Evolutionary conservation across 2,329 filamentous ascomycete genomes (phyloP), one percentile per base, ranked within the genome.

Genomic region (Venturia carpophila): DNA sequence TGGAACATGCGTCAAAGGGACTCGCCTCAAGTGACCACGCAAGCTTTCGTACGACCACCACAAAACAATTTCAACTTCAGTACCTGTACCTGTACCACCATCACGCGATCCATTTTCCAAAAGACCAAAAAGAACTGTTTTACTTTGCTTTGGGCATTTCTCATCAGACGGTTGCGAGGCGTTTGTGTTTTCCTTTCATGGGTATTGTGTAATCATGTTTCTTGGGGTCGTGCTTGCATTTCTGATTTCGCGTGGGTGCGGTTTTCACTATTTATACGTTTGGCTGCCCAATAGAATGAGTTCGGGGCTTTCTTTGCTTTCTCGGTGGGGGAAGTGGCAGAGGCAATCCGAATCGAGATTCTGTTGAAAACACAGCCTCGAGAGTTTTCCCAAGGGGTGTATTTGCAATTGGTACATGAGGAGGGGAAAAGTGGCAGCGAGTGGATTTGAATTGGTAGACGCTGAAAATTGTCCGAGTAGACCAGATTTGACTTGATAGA

Each of bases 111-210:
- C 27, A 21, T 37, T 30, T 62, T 62, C 27, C 17, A 56, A 56
- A 56, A 56, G 60, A 62, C 42, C 60, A 62, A 62, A 62, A 62
- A 62, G 60, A 62, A 19, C 13, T 21, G 13, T 6, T 47, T 42
- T 43, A 2, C 37, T 67, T 86, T 56, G 27, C 24, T n/a, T 37
- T n/a, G 27, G 52, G 45, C 45, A 24, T 37, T 56, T 17, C n/a
- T 56, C 27, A 56, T 56, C 27, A 24, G 5, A 56, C 13, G 52
- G 27, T 17, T 56, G 27, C 27, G 52, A 56, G 52, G 52, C 24
- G 52, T 49, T n/a, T 49, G 45, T n/a, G n/a, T 49, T 49, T 56
- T 11, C 27, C 27, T 56, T 56, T n/a, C 27, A n/a, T 34, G 27
- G 52, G 3, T 56, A 56, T 56, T 56, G 4, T 56, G 15, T 56